Evolutionary conservation across 2,329 filamentous ascomycete species (phyloP), one percentile per base, ranked within the genome.

Genomic region (Aspergillus clavatus): DNA sequence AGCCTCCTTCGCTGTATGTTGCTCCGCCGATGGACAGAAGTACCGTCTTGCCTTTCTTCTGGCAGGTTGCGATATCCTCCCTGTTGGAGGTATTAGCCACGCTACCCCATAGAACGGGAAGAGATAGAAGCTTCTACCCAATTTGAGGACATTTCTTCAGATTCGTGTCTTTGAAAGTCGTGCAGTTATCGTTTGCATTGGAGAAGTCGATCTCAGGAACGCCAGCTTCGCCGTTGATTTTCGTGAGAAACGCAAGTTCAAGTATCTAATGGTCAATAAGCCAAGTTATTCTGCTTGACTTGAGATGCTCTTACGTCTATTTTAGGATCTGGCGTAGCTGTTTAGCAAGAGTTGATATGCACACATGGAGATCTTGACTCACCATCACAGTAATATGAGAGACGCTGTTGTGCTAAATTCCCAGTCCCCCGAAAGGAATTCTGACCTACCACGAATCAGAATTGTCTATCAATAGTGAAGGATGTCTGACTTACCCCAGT

Each of bases 11-110:
- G 14, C 72, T 80, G 63, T 87, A 86, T 1, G 82, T 83, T 2
- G 80, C 80, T 24, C 86, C 85, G 14, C 84, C 86, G 36, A 89
- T 73, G 2, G 85, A 88, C 7, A 89, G 73, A 36, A 87, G 62
- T 53, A 89, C 82, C 1, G 83, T 87, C 68, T 89, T 89, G 51
- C 78, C 78, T 49, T 80, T 67, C 11, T 66, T 54, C 62, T 89
- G 85, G 66, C 86, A 90, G 7, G 73, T 66, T 14, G 61, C 62
- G 52, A 79, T 78, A 43, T 78, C 73, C 33, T 65, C 58, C 27
- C 67, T 73, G 50, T 23, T 5, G 16, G 40, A 24, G 16, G 11
- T 43, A 33, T 38, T 42, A 18, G 28, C 7, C 18, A 10, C 27
- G 3, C 22, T 4, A 22, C 5, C 14, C 5, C 38, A 16, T 12